Base-by-base conservation (phyloP, 768 basidiomycete genomes). In the Mycena haematopus region DNA sequence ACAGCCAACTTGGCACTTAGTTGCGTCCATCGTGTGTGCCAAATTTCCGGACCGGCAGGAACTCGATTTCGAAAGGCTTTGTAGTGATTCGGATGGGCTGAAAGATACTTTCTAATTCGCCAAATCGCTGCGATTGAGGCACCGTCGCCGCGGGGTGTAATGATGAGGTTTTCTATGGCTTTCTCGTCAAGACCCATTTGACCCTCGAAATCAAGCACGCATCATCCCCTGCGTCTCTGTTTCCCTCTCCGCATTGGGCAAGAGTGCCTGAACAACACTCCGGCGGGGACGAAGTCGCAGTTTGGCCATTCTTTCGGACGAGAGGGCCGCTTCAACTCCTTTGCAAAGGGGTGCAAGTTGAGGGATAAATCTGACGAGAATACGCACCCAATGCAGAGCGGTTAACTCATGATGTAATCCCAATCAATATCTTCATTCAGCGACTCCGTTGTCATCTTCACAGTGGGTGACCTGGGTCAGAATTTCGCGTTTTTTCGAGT, bases 1-100 rank as follows among this genome's bases (percentile, higher is more conserved):
- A 14, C 56, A 0, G 63, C 54, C 9, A 31, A n/a, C 0, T 31
- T 50, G 0, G 60, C 44, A 29, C 60, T 65, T 2, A 68, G 31
- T 1, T 59, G 46, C 2, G 67, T 66, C 19, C 56, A 51, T 4
- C 67, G 44, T 9, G 53, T 66, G 49, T 68, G 67, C 65, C 60
- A 68, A 3, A 68, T 51, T 40, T 68, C 65, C 0, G 60, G 60
- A 9, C 29, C 29, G 2, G 66, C 57, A 0, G 52, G 2, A 14
- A 67, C 27, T 6, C 22, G 56, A 38, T 64, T 51, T 11, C 35
- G n/a, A 49, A 62, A 62, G 0, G 31, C 51, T 1, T 46, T 2
- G 50, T 9, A 7, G 9, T 31, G 29, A 4, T 31, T 9, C 9
- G 29, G 29, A 9, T 31, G 29, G 49, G 49, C 2, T 14, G 29